Percentiles rank a stretch among this genome's conserved stretches.
Conservation (phyloP, 169 alveolate species). For the Cryptosporidium muris region DNA sequence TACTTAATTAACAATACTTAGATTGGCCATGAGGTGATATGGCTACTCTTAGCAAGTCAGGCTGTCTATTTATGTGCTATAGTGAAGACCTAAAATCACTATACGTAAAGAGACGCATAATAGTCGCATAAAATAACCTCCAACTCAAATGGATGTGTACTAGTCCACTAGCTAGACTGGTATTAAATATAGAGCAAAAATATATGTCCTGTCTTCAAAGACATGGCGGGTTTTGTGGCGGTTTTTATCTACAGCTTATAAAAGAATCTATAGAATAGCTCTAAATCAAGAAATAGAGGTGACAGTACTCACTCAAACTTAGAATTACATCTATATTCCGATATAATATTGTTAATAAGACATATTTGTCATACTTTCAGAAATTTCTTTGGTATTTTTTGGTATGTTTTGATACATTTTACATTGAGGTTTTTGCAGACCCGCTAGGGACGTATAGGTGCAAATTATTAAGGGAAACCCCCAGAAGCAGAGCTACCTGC, state of each 20-base stretch:
- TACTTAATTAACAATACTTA: constrained; percentile 69
- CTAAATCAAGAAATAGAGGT: no score
- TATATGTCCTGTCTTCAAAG: constrained; percentile 44
- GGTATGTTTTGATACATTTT: no score
- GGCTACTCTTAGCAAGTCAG: constrained; percentile 68
- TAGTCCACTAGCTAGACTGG: constrained; percentile 54
- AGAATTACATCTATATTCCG: no score
- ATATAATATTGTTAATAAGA: no score
- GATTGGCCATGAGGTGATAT: constrained; percentile 67
- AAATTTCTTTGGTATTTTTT: no score
- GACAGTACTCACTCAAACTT: no score
- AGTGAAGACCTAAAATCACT: constrained; percentile 17
- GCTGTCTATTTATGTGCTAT: constrained; percentile 70
- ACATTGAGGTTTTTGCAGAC: no score
- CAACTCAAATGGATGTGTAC: constrained; percentile 16
- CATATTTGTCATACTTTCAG: no score
- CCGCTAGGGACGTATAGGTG: no score
- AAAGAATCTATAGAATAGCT: no score
- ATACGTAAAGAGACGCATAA: constrained; percentile 68
- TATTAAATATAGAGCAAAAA: constrained; percentile 7
- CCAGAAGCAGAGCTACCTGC: no score
- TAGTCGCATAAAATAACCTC: constrained; percentile 15
- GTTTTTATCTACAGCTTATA: background rate
- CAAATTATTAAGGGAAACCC: no score
- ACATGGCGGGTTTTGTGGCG: constrained; percentile 28